phyloP scores from a whole-genome alignment of 192 early-diverging fungal genomes.

The Martensiomyces pterosporus region DNA sequence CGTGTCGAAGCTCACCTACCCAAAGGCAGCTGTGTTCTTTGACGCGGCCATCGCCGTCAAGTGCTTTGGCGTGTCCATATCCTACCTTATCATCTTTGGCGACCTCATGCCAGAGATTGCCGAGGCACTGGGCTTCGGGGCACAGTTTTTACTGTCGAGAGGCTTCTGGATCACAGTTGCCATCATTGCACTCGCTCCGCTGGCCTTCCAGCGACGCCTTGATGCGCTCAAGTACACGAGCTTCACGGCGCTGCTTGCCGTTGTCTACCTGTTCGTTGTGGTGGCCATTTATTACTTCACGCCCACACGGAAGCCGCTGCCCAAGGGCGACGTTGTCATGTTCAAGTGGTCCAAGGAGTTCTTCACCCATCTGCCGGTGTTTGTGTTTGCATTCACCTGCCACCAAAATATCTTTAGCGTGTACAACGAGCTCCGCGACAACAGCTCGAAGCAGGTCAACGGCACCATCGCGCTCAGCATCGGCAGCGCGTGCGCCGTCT shows the following conservation, averaged over 20 bases:
- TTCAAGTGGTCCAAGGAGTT: slow-evolving; percentile 59
- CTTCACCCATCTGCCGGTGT: slow-evolving; percentile 83
- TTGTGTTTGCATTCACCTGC: slow-evolving; percentile 99
- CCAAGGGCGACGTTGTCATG: slow-evolving; percentile 56
- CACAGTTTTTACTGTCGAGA: slow-evolving; percentile 54
- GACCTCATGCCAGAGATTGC: slow-evolving; percentile 82
- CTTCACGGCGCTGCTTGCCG: slow-evolving; percentile 76
- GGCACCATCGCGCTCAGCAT: slow-evolving; percentile 72
- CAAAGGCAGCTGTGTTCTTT: slow-evolving; percentile 80
- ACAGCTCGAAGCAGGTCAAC: slow-evolving; percentile 65
- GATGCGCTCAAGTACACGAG: slow-evolving; percentile 91
- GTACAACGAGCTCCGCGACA: slow-evolving; percentile 91
- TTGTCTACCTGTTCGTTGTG: slow-evolving; percentile 81
- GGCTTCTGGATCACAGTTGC: slow-evolving; percentile 83
- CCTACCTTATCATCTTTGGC: slow-evolving; percentile 93
- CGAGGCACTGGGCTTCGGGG: slow-evolving; percentile 24
- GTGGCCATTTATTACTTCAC: slow-evolving; percentile 73
- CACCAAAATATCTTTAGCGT: slow-evolving; percentile 98
- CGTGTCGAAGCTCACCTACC: slow-evolving; percentile 87
- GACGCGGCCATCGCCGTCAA: slow-evolving; percentile 98
- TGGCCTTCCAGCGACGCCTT: slow-evolving; percentile 75
- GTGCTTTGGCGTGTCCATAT: slow-evolving; percentile 95
- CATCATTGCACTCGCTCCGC: slow-evolving; percentile 67
- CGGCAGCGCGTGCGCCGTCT: slow-evolving; percentile 67
- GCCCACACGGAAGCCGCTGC: slow-evolving; percentile 56